Evolutionary conservation across 2,329 filamentous ascomycete species (phyloP), one percentile per base, ranked within the genome.

Genomic region (Sphaerulina musiva): DNA sequence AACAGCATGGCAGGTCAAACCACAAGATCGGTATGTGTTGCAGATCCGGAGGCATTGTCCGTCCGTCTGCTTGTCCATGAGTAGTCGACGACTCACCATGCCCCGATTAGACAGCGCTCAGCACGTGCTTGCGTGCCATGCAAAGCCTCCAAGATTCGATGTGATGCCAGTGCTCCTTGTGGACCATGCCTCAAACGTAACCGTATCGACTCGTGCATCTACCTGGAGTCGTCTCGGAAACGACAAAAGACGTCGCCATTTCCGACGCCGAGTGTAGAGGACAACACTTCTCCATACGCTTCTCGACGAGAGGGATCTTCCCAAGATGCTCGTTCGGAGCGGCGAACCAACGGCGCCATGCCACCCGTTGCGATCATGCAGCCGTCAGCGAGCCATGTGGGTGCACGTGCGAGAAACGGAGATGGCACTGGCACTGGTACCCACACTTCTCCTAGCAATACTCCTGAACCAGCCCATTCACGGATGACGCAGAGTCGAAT

Each of bases 401-500:
- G 39, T 1, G 55, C 59, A 39, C 49, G 43, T 14, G 53, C 43
- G 2, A 26, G 40, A 26, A 51, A 41, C 8, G 29, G 40, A 17
- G 45, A 41, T 17, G 48, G 48, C 12, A 49, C 47, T 20, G 47
- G 47, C 12, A 49, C 47, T 20, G 47, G 47, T 20, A 51, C 48
- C 8, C 48, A 51, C 8, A 55, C 58, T n/a, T 56, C 58, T 14
- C 54, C 54, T 11, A 56, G 53, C 17, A 41, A 46, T 32, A 58
- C 55, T 8, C 59, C 59, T 1, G 59, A 60, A 44, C 58, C 58
- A 20, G 56, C 50, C n/a, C 46, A 57, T 36, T 47, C 55, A 7
- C 56, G 58, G 20, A 51, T 54, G 42, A 62, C 58, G 4, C 53
- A 61, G 44, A 61, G 60, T 44, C 58, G 75, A 0, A 79, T 81